These are phyloP conservation scores for Penicillium psychrosexuale DNA, from an alignment of 2,329 filamentous ascomycete species.

Conservation along the genomic window DNA sequence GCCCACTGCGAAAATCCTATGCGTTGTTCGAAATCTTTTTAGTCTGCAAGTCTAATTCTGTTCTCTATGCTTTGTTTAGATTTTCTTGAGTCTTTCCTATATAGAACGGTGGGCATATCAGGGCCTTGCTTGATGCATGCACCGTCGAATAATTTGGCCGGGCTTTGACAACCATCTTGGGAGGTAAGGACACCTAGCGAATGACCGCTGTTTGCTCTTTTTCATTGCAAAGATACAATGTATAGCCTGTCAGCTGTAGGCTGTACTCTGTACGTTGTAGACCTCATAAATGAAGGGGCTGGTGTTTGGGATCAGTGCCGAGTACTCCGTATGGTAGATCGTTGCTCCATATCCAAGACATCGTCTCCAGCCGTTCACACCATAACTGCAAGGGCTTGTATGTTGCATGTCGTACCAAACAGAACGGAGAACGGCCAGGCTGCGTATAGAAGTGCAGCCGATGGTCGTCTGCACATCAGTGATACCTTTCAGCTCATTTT, in stretches of 20 bases:
- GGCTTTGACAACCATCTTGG: neutral
- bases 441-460: conserved; percentile 2
- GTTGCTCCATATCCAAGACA: conserved; percentile 3
- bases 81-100: conserved; percentile 20
- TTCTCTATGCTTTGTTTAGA: conserved; percentile 20
- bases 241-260: neutral
- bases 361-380: conserved; percentile 1
- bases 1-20: conserved; percentile 12
- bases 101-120: conserved; percentile 7
- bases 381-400: conserved; percentile 13
- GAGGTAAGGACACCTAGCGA: conserved; percentile 3
- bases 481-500: neutral
- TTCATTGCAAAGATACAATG: neutral
- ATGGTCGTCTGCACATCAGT: neutral
- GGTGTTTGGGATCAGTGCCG: conserved; percentile 1
- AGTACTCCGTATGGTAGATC: conserved; percentile 6
- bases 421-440: neutral
- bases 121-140: conserved; percentile 23
- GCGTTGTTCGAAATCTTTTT: conserved; percentile 9
- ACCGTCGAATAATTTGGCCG: neutral
- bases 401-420: neutral
- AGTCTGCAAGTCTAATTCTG: no score
- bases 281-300: neutral
- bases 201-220: neutral
- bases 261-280: neutral